These are phyloP conservation scores for Metarhizium brunneum DNA, from an alignment of 2,329 filamentous ascomycete genomes.

Conservation along the genomic window DNA sequence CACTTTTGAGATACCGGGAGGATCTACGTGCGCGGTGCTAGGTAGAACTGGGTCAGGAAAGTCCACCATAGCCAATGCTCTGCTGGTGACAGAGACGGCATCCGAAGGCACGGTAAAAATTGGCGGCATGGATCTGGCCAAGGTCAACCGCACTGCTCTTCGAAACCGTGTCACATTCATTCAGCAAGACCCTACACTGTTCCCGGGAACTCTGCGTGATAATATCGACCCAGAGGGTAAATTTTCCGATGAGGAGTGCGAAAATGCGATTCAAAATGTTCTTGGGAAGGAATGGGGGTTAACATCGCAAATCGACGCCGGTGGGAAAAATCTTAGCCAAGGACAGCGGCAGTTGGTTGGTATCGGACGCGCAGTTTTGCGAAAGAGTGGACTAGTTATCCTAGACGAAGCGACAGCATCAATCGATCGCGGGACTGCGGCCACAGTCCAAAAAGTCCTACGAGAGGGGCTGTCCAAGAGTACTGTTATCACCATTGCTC, in stretches of 20 bases:
- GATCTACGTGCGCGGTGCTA: conserved; percentile 56
- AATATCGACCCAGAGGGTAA: conserved; percentile 62
- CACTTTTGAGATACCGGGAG: conserved; percentile 61
- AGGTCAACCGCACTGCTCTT: conserved; percentile 44
- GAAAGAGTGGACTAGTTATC: conserved; percentile 50
- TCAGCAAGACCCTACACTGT: conserved; percentile 54
- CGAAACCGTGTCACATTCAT: conserved; percentile 53
- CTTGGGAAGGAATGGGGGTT: conserved; percentile 41
- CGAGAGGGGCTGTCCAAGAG: conserved; percentile 43
- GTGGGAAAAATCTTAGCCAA: conserved; percentile 53
- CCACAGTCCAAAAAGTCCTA: conserved; percentile 47
- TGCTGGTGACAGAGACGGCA: conserved; percentile 47
- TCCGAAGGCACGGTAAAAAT: conserved; percentile 41
- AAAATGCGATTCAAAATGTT: conserved; percentile 46
- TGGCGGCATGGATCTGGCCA: conserved; percentile 41
- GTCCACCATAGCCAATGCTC: conserved; percentile 58
- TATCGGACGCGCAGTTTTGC: conserved; percentile 49
- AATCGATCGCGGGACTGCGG: conserved; percentile 50
- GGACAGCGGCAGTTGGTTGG: conserved; percentile 55
- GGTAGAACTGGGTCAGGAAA: conserved; percentile 84
- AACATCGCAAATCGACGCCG: conserved; percentile 44
- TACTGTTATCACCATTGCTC: conserved; percentile 59
- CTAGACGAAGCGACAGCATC: conserved; percentile 58
- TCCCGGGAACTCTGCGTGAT: conserved; percentile 48
- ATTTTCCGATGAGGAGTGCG: conserved; percentile 41